Evolutionary conservation across 257 asterid genomes (phyloP).

Genomic region (Asclepias syriaca): DNA sequence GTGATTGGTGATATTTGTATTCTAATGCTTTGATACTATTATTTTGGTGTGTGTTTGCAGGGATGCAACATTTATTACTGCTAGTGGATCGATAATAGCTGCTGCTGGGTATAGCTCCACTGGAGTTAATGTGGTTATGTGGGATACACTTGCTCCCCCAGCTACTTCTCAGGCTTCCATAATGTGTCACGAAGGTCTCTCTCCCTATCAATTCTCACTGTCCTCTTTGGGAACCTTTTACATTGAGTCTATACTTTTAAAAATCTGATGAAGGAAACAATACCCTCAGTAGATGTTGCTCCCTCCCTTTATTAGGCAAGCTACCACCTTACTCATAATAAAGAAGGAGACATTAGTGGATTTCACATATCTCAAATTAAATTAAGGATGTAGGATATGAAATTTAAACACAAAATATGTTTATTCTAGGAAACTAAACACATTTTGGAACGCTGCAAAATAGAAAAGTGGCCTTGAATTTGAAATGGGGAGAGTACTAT

Average conservation of each 20-base stretch:
- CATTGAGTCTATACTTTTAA: not conserved
- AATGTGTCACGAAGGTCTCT: slow-evolving; percentile 98
- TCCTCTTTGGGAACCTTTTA: not conserved
- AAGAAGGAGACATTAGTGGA: not conserved
- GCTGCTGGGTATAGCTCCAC: slow-evolving; percentile 94
- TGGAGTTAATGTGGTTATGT: slow-evolving; percentile 85
- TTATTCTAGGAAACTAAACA: not conserved
- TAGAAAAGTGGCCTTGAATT: not conserved
- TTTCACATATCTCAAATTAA: not conserved
- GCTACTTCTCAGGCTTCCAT: slow-evolving; percentile 90
- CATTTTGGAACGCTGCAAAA: not conserved
- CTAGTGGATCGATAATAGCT: slow-evolving; percentile 92
- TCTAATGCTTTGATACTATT: not conserved
- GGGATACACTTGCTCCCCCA: slow-evolving; percentile 99
- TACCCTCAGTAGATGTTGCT: not conserved
- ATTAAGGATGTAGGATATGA: not conserved
- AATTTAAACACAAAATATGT: not conserved
- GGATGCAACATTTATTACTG: slow-evolving; percentile 87
- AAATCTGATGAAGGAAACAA: not conserved
- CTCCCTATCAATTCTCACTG: slow-evolving; percentile 20
- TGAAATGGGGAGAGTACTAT: not conserved
- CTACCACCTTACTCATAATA: not conserved
- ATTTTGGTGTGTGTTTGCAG: slow-evolving; percentile 30
- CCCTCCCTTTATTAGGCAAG: not conserved
- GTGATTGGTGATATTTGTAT: not conserved